Percentiles rank a stretch among this genome's conserved stretches.
These are phyloP conservation scores for Trametes sanguinea DNA, from an alignment of 768 basidiomycete species.

Conservation along the genomic window DNA sequence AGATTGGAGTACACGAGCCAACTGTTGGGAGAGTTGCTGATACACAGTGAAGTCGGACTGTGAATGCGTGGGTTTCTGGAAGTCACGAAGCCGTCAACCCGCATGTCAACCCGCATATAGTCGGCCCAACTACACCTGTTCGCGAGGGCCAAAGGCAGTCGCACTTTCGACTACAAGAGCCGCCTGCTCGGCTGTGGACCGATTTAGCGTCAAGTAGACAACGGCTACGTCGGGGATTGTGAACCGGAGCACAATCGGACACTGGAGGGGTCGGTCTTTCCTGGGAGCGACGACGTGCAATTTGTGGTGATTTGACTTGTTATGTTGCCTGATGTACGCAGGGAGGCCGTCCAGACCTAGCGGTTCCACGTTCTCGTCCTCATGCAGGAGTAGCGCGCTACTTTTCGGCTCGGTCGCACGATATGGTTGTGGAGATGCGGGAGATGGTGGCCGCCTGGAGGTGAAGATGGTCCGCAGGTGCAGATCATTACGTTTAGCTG, in stretches of 20 bases:
- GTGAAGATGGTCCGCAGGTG: neutral
- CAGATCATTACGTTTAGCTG: neutral
- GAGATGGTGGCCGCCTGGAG: conserved; percentile 50
- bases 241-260: conserved; percentile 54
- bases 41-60: conserved; percentile 69
- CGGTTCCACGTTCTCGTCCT: conserved; percentile 38
- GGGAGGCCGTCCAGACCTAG: conserved; percentile 49
- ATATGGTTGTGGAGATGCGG: conserved; percentile 64
- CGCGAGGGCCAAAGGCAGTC: conserved; percentile 72
- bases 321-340: conserved; percentile 61
- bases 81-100: conserved; percentile 7
- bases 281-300: conserved; percentile 60
- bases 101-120: neutral
- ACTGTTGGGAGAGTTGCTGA: conserved; percentile 65
- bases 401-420: conserved; percentile 43
- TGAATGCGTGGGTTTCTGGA: conserved; percentile 65
- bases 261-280: conserved; percentile 22
- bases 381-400: conserved; percentile 45
- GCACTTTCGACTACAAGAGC: conserved; percentile 58
- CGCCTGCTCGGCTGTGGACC: conserved; percentile 30
- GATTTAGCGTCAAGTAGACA: conserved; percentile 55
- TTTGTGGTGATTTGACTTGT: conserved; percentile 42
- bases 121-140: conserved; percentile 49
- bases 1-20: conserved; percentile 58
- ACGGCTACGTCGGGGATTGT: conserved; percentile 65